Percentiles rank a stretch among this genome's conserved stretches.
These are phyloP conservation scores for Erigeron canadensis DNA, from an alignment of 129 eudicot genomes.

Conservation along the genomic window DNA sequence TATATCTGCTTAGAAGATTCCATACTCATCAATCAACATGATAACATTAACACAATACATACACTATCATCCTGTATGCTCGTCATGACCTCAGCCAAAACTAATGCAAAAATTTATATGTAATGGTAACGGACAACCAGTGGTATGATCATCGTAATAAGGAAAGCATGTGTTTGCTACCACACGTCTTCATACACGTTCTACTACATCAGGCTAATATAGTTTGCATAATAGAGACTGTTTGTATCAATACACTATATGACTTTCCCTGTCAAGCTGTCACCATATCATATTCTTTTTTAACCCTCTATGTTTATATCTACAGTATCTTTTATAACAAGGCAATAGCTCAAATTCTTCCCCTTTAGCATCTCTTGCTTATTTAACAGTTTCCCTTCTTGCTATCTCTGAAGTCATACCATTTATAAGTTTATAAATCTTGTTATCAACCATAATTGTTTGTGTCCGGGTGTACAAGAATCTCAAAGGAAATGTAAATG, in stretches of 20 bases:
- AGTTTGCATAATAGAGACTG: too few species aligned
- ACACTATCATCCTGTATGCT: not conserved
- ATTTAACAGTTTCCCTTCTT: too few species aligned
- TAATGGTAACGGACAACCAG: not conserved
- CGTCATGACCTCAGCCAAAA: not conserved
- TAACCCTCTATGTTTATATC: too few species aligned
- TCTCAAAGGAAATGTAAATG: not conserved
- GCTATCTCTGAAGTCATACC: too few species aligned
- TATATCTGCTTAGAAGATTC: not conserved
- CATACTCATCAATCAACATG: not conserved
- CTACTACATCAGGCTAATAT: too few species aligned
- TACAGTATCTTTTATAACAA: too few species aligned
- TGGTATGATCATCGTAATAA: not conserved
- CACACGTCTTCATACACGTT: not conserved
- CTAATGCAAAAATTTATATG: not conserved
- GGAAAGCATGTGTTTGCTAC: not conserved
- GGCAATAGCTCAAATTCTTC: too few species aligned
- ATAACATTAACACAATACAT: not conserved
- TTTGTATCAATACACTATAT: too few species aligned
- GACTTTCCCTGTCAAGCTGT: too few species aligned
- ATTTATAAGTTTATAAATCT: too few species aligned
- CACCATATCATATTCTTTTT: too few species aligned
- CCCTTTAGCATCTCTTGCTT: too few species aligned
- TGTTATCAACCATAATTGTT: not conserved
- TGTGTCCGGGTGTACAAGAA: not conserved